Percentiles rank a stretch among this genome's conserved stretches.
phyloP scores from a whole-genome alignment of 2,329 filamentous ascomycete genomes.

The Chaetomium sp. region DNA sequence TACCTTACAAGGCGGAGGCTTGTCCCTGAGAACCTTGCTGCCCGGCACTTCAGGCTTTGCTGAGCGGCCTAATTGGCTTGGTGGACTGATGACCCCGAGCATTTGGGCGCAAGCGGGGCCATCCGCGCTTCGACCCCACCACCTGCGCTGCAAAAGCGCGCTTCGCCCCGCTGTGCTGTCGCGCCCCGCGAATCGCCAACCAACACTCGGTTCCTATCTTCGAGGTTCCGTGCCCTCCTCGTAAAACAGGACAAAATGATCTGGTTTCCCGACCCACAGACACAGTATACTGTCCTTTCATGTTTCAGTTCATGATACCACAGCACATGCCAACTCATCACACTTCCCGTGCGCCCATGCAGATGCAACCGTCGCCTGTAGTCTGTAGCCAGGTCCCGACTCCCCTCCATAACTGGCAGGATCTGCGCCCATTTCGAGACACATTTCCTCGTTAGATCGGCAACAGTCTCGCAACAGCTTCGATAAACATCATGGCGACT shows the following conservation, averaged over 20 bases:
- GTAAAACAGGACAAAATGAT: slow-evolving; percentile 19
- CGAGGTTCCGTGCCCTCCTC: neutral
- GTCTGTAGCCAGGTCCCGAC: slow-evolving; percentile 16
- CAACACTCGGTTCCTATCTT: slow-evolving; percentile 12
- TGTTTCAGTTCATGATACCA: neutral
- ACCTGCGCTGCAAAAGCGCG: slow-evolving; percentile 3
- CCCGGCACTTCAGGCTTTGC: neutral
- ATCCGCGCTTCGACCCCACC: slow-evolving; percentile 15
- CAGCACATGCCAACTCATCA: neutral
- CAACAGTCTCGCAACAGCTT: neutral
- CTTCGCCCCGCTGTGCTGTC: slow-evolving; percentile 23
- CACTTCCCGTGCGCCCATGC: slow-evolving; percentile 20
- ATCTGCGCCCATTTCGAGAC: neutral
- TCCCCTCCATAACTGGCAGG: slow-evolving; percentile 1
- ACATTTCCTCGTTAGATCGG: neutral
- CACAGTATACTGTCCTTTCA: slow-evolving; percentile 1
- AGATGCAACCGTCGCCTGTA: slow-evolving; percentile 21
- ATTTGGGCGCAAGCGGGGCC: slow-evolving; percentile 13
- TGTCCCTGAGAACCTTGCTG: slow-evolving; percentile 2
- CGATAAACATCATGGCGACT: slow-evolving; percentile 32
- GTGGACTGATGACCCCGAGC: slow-evolving; percentile 8
- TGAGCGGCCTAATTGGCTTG: slow-evolving; percentile 2
- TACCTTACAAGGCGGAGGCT: too few relatives aligned
- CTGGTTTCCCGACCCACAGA: neutral
- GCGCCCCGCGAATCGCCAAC: slow-evolving; percentile 2